Evolutionary conservation across 2,329 filamentous ascomycete genomes (phyloP).

Genomic region (Colletotrichum shisoi): DNA sequence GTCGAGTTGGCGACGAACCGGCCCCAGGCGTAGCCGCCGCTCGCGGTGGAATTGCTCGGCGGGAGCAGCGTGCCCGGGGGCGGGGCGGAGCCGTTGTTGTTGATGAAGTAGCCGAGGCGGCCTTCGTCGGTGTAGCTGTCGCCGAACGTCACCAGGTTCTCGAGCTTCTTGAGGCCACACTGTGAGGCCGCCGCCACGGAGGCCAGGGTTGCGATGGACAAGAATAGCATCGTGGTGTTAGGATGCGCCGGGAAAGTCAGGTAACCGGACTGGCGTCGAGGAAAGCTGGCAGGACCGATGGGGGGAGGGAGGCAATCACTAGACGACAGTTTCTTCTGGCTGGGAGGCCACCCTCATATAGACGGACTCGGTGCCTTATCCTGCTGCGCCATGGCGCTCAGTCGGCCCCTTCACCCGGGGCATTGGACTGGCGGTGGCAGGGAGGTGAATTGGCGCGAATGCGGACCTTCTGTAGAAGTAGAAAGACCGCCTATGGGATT

Average conservation of each 20-base stretch:
- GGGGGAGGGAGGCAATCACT: background rate
- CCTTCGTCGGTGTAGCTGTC: conserved; percentile 81
- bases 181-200: conserved; percentile 36
- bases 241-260: background rate
- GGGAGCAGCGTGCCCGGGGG: conserved; percentile 64
- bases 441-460: conserved; percentile 2
- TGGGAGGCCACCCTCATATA: conserved; percentile 11
- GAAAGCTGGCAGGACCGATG: background rate
- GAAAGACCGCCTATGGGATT: conserved; percentile 19
- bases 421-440: background rate
- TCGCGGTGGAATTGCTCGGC: conserved; percentile 61
- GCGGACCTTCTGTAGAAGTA: background rate
- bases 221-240: conserved; percentile 19
- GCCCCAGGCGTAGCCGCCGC: conserved; percentile 74
- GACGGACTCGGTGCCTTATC: background rate
- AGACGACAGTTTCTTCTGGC: background rate
- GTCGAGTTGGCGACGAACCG: conserved; percentile 70
- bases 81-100: conserved; percentile 65
- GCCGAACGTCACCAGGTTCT: conserved; percentile 73
- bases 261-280: background rate
- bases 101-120: conserved; percentile 69
- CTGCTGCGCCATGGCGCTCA: conserved; percentile 11
- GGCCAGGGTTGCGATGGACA: conserved; percentile 22
- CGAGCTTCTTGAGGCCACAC: conserved; percentile 57
- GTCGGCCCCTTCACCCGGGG: conserved; percentile 12